These are phyloP conservation scores for Nasturtium officinale DNA, from an alignment of 345 rosid genomes.

Conservation along the genomic window DNA sequence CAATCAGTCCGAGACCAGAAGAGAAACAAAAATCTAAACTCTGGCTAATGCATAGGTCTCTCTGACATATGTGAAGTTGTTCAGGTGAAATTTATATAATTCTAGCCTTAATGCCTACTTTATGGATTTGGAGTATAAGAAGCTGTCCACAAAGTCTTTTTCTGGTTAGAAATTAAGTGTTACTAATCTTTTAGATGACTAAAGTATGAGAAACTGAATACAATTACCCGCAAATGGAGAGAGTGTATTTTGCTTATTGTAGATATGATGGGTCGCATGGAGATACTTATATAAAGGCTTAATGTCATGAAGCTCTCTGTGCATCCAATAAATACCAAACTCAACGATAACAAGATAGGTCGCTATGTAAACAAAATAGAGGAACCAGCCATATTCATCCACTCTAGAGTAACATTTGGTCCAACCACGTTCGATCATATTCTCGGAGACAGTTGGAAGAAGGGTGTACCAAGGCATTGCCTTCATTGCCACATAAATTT, in stretches of 20 bases:
- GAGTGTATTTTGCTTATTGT: conserved; percentile 95
- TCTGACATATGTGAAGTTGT: not conserved
- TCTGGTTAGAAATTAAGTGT: not conserved
- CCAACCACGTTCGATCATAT: conserved; percentile 91
- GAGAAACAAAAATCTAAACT: not conserved
- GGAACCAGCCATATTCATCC: conserved; percentile 67
- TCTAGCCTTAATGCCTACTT: not conserved
- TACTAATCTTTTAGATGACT: not conserved
- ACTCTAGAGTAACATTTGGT: conserved; percentile 68
- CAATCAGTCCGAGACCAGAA: not conserved
- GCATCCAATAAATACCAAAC: conserved; percentile 98
- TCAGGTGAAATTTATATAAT: not conserved
- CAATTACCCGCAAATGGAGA: conserved; percentile 93
- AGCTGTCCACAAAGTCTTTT: not conserved
- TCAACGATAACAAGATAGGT: conserved; percentile 72
- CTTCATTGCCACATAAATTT: conserved; percentile 91
- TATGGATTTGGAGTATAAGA: not conserved
- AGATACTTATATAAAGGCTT: conserved; percentile 88
- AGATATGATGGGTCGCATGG: conserved; percentile 92
- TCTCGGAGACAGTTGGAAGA: conserved; percentile 83
- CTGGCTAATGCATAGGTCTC: not conserved
- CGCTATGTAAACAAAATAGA: conserved; percentile 50
- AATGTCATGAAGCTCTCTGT: conserved; percentile 90
- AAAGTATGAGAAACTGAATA: not conserved
- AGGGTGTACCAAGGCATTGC: conserved; percentile 89